Evolutionary conservation across 768 basidiomycete genomes (phyloP), one percentile per base, ranked within the genome.

Genomic region (Mrakia frigida): DNA sequence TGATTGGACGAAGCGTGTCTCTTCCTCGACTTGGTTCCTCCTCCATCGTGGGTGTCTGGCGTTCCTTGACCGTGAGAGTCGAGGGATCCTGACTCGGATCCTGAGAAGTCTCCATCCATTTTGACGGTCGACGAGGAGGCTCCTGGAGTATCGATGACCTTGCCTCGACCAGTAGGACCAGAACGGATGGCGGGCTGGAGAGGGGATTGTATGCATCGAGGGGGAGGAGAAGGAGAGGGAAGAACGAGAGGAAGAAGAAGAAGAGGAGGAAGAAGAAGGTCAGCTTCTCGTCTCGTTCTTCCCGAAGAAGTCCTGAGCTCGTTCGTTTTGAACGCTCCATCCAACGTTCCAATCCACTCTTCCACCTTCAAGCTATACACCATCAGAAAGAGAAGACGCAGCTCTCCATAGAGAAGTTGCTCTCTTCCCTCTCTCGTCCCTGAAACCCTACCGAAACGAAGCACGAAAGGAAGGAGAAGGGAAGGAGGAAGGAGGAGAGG

Each of bases 111-210:
- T 59, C 31, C 46, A 11, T 68, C 43, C 43, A 52, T 46, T 46
- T 46, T 41, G 56, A 18, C 28, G 33, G 39, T 59, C 6, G 72
- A 59, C 28, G 77, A 60, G 28, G 70, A 25, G 0, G 63, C 81
- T 60, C 82, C 82, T 33, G 81, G 81, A 67, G 83, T 81, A n/a
- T 82, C 81, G 43, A 84, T 72, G 13, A 79, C 56, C 77, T 84
- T 84, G 25, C 83, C 83, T 35, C 82, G 79, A 39, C 83, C 83
- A 0, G 83, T 84, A 0, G 83, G 83, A 25, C 83, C 83, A 7
- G 82, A 82, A 0, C 83, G 81, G 56, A 84, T 82, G 28, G 73
- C 72, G n/a, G 73, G 72, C 77, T 78, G 61, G 14, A 3, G 25
- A 35, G n/a, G 50, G 35, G 14, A 18, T 21, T 25, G 33, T 9